Base-by-base conservation (phyloP, 2,329 filamentous ascomycete species). In the Lithohypha guttulata region DNA sequence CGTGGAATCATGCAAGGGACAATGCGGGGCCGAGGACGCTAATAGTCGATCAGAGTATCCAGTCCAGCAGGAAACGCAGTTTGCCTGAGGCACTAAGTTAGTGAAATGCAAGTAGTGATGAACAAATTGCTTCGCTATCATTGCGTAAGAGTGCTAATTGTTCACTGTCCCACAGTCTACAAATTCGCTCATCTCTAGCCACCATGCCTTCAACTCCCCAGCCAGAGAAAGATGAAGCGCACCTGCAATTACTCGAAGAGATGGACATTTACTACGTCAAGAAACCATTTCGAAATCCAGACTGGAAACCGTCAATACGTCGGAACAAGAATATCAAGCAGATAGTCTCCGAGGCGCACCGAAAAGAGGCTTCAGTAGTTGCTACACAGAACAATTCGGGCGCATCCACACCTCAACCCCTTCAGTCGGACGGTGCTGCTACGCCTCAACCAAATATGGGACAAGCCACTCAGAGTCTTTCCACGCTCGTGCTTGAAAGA, bases 291-390 rank as follows among this genome's bases (percentile, higher is more conserved):
- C 87, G 89, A 60, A 94, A 86, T 58, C 70, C 81, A 2, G 67
- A 77, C 59, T 98, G 91, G 91, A 86, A 84, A 56, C 85, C 91
- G 11, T 85, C 89, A 50, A 81, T 87, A 61, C 86, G 91, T 36
- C 84, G 91, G 62, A 98, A 98, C 75, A 98, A 98, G 70, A 96
- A 94, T 62, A 80, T 96, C 63, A 96, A 96, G 63, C 84, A 93
- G 53, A 91, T 98, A 46, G 72, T 98, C 45, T 82, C 85, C 43
- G 91, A 98, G 55, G 84, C 82, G 9, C 77, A 83, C 15, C 81
- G 85, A 51, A 84, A 82, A 56, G 89, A 96, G 66, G 84, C 85
- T n/a, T 93, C 86, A 3, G 72, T 84, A 23, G 70, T 87, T 55
- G 84, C 81, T 11, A 94, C 84, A 0, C 81, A 84, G 57, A 80